Evolutionary conservation across 2,329 filamentous ascomycete genomes (phyloP), one percentile per base, ranked within the genome.

Genomic region (Mycocentrospora acerina): DNA sequence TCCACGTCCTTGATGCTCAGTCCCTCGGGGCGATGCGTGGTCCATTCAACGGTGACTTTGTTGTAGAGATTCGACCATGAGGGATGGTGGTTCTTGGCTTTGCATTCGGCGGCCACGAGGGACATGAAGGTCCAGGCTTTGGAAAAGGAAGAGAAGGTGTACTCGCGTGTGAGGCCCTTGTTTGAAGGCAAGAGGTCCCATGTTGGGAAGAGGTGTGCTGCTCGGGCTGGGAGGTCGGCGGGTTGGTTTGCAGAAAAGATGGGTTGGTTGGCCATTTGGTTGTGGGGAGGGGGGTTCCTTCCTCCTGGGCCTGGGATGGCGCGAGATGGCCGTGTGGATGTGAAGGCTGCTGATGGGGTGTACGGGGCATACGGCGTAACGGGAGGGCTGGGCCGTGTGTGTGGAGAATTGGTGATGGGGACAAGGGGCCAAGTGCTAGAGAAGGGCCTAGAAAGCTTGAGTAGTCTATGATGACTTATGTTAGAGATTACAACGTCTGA

Each of bases 41-140:
- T 65, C 62, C 64, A 67, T 32, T 63, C 60, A 7, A 67, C 35
- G 3, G 48, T 59, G 7, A 66, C 62, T 29, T 49, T 29, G 24
- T 62, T 65, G 40, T 66, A 66, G 16, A 60, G 26, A 37, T 67
- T 67, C 18, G 54, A 53, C 62, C 62, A 67, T 3, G 51, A 53
- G 2, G 63, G 63, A 38, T 67, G 63, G 26, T 67, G 63, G 12
- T 50, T 50, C 34, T 60, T 55, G 18, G 32, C 40, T 34, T 66
- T 65, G 41, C 59, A 64, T 34, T 67, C 54, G 3, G 60, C 61
- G 7, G 63, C 63, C 9, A 67, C 53, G 1, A 52, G 22, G 5
- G 51, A 48, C 63, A 67, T 67, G 45, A 66, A 66, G 5, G 35
- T 48, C 57, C 57, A 67, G 7, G 63, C 62, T 28, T 50, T 50